Evolutionary conservation across 768 basidiomycete genomes (phyloP), one percentile per base, ranked within the genome.

Genomic region (Lactarius vividus): DNA sequence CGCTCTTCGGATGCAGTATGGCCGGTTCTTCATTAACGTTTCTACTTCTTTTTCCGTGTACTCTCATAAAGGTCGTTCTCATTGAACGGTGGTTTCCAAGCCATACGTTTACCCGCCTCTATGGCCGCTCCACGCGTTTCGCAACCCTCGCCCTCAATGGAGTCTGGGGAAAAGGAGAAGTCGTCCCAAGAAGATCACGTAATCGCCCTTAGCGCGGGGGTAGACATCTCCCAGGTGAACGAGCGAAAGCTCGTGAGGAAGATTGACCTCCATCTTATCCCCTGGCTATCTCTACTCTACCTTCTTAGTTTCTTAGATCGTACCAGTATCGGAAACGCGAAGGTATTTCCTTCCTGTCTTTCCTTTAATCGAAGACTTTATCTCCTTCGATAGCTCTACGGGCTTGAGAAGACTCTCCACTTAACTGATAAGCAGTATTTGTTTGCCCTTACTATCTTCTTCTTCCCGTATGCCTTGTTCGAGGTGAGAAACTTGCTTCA

Each of bases 261-360:
- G 76, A 81, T 91, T 56, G 88, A 89, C 74, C 69, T 80, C 64
- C 81, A 82, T n/a, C 80, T 88, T 67, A 80, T 88, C 42, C 85
- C 87, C 11, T 90, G 88, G 89, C 72, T 89, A 46, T 86, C 89
- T 5, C 81, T 94, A 61, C 75, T 94, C 70, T 92, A 92, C 75
- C 78, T 92, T 42, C 78, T 93, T 44, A 87, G 87, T 70, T 92
- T 91, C 79, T 75, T 86, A 61, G 84, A 85, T 68, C 79, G 85
- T 33, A 83, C 83, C 67, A 83, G 82, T 63, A 81, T 84, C 63
- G 84, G 83, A 42, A 84, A 85, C 60, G 78, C 80, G n/a, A 80
- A 75, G 69, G 76, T 74, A 57, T 44, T 31, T 72, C 68, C 11
- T 49, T 10, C 16, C n/a, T 4, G 23, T 35, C 44, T 35, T 42